Evolutionary conservation across 805 yeast genomes (phyloP).

Genomic region (Wickerhamomyces xylosicus): DNA sequence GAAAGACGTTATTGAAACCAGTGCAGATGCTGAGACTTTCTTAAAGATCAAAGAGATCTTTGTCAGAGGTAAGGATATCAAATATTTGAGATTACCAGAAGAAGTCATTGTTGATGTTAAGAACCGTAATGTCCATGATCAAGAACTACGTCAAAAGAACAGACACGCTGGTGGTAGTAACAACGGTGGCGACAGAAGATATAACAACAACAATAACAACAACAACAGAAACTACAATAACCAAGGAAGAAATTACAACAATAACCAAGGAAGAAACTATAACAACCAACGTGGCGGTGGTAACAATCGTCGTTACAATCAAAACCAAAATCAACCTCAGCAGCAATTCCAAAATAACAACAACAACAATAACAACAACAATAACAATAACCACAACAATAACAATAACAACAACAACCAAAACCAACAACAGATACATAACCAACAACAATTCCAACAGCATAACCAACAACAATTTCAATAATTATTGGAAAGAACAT

Average conservation of each 20-base stretch:
- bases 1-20: slow-evolving; percentile 60
- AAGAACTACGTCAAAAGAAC: slow-evolving; percentile 33
- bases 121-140: slow-evolving; percentile 45
- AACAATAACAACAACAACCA: not conserved
- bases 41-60: slow-evolving; percentile 63
- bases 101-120: slow-evolving; percentile 68
- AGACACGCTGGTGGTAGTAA: slow-evolving; percentile 34
- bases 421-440: not conserved
- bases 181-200: slow-evolving; percentile 17
- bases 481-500: too few relatives aligned
- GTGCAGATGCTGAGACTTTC: slow-evolving; percentile 50
- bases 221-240: slow-evolving; percentile 21
- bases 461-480: not conserved
- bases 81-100: slow-evolving; percentile 66
- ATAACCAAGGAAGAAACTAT: slow-evolving; percentile 16
- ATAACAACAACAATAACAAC: slow-evolving; percentile 21
- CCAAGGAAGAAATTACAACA: slow-evolving; percentile 19
- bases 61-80: slow-evolving; percentile 78
- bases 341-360: slow-evolving; percentile 15
- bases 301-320: slow-evolving; percentile 19
- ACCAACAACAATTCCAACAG: not conserved
- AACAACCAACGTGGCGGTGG: slow-evolving; percentile 18
- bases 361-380: too few relatives aligned
- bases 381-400: too few relatives aligned
- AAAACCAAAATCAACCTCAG: slow-evolving; percentile 17